Evolutionary conservation across 148 eudicot genomes (phyloP).

Genomic region (Cornus suecica): DNA sequence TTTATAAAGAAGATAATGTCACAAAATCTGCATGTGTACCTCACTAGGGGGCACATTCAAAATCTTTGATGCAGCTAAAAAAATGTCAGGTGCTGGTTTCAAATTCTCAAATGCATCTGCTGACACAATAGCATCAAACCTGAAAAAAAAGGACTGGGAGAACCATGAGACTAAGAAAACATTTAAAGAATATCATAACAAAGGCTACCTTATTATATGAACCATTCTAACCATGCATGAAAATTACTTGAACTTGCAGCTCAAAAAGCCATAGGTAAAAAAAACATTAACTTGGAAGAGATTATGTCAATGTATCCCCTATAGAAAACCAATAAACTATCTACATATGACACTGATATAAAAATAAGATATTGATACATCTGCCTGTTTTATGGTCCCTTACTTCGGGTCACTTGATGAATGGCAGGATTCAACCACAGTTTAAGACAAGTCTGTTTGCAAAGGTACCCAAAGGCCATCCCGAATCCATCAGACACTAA

Average conservation of each 20-base stretch:
- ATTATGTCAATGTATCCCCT: neutral
- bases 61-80: conserved; percentile 81
- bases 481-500: too few relatives aligned
- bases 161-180: conserved; percentile 11
- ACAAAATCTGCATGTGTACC: conserved; percentile 37
- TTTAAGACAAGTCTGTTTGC: neutral
- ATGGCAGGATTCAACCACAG: neutral
- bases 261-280: neutral
- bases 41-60: conserved; percentile 71
- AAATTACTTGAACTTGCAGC: neutral
- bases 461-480: too few relatives aligned
- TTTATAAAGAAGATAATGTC: neutral
- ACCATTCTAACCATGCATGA: too few relatives aligned
- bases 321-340: neutral
- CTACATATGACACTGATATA: neutral
- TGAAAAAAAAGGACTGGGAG: conserved; percentile 26
- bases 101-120: conserved; percentile 96
- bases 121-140: conserved; percentile 98
- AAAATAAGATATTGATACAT: too few relatives aligned
- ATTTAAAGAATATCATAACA: neutral
- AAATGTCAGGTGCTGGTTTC: conserved; percentile 98
- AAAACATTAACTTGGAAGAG: too few relatives aligned
- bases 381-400: neutral
- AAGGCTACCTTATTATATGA: neutral
- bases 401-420: neutral